Conservation (phyloP, 495 filamentous ascomycete species). For the Parathielavia hyrcaniae region DNA sequence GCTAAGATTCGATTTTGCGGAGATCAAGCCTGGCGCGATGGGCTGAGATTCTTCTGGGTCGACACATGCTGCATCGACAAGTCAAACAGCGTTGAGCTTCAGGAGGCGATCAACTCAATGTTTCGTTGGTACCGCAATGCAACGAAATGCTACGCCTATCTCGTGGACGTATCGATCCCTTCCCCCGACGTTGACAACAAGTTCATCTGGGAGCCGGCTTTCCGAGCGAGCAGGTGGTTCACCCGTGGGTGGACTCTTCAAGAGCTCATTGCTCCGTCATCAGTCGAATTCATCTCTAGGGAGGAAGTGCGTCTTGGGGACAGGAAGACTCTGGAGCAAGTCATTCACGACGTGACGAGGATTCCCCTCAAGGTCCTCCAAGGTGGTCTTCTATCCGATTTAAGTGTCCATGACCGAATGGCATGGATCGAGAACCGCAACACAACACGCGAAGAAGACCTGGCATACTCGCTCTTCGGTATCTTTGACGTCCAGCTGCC, state of each 20-base stretch:
- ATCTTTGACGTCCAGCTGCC: conserved; percentile 1
- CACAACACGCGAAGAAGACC: conserved; percentile 1
- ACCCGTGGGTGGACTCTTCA: neutral
- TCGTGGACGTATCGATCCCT: conserved; percentile 16
- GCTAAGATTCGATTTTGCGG: conserved; percentile 30
- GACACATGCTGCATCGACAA: conserved; percentile 43
- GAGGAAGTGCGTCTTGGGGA: neutral
- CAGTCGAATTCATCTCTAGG: neutral
- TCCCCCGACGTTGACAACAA: neutral
- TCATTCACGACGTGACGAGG: neutral
- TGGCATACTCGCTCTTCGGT: conserved; percentile 5
- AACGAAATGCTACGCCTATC: conserved; percentile 29
- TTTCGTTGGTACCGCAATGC: conserved; percentile 35
- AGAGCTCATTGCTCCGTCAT: neutral
- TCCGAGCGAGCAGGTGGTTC: conserved; percentile 2
- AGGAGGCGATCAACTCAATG: conserved; percentile 44
- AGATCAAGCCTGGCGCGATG: conserved; percentile 22
- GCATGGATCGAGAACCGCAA: neutral
- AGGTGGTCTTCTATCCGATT: neutral
- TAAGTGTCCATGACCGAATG: neutral
- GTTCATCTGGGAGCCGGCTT: conserved; percentile 1
- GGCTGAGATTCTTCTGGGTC: conserved; percentile 36
- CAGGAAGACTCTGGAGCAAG: conserved; percentile 2
- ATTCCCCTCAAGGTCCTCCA: conserved; percentile 6
- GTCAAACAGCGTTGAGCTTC: conserved; percentile 33